Conservation (phyloP, 139 green algal species). For the Microglena sp. region DNA sequence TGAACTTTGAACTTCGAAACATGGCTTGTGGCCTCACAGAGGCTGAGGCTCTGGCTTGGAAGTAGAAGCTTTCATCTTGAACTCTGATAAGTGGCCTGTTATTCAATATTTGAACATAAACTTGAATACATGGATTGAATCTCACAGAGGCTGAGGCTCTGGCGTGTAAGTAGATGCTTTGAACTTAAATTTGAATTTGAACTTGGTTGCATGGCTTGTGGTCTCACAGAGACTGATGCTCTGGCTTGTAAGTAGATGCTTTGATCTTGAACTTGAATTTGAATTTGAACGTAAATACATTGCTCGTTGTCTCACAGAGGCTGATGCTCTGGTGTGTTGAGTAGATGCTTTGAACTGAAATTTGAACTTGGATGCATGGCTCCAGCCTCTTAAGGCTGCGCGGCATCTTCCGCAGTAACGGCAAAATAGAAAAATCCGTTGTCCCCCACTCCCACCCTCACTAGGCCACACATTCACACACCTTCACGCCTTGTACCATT, state of each 20-base stretch:
- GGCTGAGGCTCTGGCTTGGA: slow-evolving; percentile 20
- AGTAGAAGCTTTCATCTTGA: neutral
- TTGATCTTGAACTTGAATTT: neutral
- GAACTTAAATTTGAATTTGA: neutral
- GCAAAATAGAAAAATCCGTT: neutral
- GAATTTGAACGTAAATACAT: neutral
- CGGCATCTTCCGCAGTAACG: neutral
- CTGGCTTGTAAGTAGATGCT: slow-evolving; percentile 8
- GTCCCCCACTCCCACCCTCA: too few species aligned
- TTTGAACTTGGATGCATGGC: neutral
- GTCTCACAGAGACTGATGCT: slow-evolving; percentile 23
- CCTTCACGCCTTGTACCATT: too few species aligned
- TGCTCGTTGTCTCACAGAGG: slow-evolving; percentile 24
- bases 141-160: slow-evolving; percentile 25
- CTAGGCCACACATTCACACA: too few species aligned
- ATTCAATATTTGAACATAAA: neutral
- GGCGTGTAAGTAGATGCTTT: neutral
- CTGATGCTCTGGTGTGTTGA: slow-evolving; percentile 20
- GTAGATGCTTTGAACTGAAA: neutral
- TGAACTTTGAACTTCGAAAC: neutral
- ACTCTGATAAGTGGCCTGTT: neutral
- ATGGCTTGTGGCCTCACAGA: slow-evolving; percentile 21
- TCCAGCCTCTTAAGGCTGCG: too few species aligned
- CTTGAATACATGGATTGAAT: slow-evolving; percentile 14
- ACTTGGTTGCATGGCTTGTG: slow-evolving; percentile 14